These are phyloP conservation scores for Fusarium fracticaudum DNA, from an alignment of 2,329 filamentous ascomycete genomes.

Conservation along the genomic window DNA sequence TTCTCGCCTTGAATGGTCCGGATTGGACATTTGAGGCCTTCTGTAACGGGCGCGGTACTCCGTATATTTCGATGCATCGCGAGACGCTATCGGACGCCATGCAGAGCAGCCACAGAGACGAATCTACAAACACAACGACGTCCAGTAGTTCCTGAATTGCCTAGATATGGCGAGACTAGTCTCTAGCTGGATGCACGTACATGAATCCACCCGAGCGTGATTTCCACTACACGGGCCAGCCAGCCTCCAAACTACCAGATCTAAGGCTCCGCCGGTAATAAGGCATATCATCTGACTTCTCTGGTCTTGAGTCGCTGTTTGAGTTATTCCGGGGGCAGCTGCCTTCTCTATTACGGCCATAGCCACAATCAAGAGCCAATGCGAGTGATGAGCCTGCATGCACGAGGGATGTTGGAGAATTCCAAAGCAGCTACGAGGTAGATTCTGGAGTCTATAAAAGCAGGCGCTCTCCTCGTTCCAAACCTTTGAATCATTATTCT, in stretches of 20 bases:
- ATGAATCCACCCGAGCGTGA: background rate
- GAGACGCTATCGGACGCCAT: background rate
- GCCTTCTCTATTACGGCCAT: background rate
- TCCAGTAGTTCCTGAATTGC: background rate
- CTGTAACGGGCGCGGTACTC: accelerated
- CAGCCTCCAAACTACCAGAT: background rate
- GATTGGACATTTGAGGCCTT: background rate
- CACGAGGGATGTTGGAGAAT: background rate
- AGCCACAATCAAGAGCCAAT: background rate
- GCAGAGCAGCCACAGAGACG: background rate
- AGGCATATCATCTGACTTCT: too few relatives aligned
- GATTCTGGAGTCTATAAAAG: background rate
- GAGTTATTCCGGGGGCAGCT: background rate
- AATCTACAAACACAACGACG: accelerated
- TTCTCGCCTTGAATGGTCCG: background rate
- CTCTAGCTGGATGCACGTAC: too few relatives aligned
- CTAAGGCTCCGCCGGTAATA: accelerated
- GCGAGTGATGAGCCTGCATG: background rate
- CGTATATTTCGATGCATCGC: background rate
- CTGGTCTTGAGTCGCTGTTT: background rate
- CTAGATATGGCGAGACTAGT: accelerated
- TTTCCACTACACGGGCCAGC: accelerated
- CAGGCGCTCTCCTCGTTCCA: background rate
- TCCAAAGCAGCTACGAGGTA: background rate
- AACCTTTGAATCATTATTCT: background rate